These are phyloP conservation scores for Fraxinus floribunda DNA, from an alignment of 305 asterid genomes.

Conservation along the genomic window DNA sequence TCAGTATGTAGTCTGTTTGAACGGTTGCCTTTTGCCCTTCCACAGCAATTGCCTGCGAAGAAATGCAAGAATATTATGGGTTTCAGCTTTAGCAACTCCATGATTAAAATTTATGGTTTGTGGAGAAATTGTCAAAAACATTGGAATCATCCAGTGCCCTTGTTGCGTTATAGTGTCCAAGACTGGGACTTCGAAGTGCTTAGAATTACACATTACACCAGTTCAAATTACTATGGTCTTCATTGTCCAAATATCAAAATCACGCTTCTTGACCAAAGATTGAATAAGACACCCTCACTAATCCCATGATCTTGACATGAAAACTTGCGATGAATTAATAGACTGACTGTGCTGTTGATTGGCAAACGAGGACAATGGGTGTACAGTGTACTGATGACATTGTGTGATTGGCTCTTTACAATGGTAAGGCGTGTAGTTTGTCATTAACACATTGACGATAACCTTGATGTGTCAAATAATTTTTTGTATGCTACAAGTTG, in stretches of 20 bases:
- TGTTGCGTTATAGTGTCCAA: not conserved
- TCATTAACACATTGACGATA: not conserved
- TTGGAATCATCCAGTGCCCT: not conserved
- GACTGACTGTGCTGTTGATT: not conserved
- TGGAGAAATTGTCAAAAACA: not conserved
- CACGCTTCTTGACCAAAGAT: not conserved
- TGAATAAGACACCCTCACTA: not conserved
- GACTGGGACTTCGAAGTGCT: not conserved
- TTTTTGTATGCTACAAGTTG: not conserved
- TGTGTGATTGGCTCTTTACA: not conserved
- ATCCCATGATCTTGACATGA: not conserved
- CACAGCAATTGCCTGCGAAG: slow-evolving; percentile 40
- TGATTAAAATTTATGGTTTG: not conserved
- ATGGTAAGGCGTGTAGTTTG: not conserved
- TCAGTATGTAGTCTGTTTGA: slow-evolving; percentile 45
- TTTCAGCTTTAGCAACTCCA: not conserved
- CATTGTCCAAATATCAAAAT: not conserved
- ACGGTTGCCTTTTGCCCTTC: slow-evolving; percentile 40
- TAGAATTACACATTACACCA: not conserved
- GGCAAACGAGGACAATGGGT: not conserved
- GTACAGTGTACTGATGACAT: not conserved
- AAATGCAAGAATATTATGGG: not conserved
- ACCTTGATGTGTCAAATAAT: not conserved
- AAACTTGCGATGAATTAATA: not conserved
- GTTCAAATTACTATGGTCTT: not conserved